phyloP scores from a whole-genome alignment of 2,329 filamentous ascomycete genomes.

The Metarhizium anisopliae region DNA sequence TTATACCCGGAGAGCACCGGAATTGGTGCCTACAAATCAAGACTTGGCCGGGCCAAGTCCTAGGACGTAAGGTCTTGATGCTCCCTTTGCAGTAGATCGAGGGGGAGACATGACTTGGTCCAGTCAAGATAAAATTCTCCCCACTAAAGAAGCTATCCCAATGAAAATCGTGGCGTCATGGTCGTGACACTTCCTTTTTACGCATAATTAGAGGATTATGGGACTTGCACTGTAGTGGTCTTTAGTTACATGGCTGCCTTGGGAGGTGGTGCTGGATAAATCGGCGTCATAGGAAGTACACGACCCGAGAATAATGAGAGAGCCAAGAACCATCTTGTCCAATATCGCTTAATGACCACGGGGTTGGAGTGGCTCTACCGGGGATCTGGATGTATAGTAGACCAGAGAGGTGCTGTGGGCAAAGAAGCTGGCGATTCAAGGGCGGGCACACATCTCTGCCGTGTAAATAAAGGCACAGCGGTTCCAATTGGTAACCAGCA shows the following conservation, averaged over 20 bases:
- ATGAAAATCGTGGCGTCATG: slow-evolving; percentile 12
- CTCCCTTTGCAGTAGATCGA: not conserved
- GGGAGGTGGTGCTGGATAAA: not conserved
- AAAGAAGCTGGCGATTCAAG: too few relatives aligned
- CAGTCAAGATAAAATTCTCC: not conserved
- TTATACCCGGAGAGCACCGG: too few relatives aligned
- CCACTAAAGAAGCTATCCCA: not conserved
- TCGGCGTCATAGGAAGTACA: too few relatives aligned
- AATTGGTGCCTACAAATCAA: too few relatives aligned
- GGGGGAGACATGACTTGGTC: not conserved
- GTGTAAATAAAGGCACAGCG: not conserved
- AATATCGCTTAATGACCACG: not conserved
- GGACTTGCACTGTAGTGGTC: not conserved
- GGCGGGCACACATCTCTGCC: not conserved
- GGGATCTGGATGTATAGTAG: too few relatives aligned
- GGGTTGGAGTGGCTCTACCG: too few relatives aligned
- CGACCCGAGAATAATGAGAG: not conserved
- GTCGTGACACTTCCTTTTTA: slow-evolving; percentile 3
- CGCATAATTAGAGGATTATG: not conserved
- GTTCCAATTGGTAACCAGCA: too few relatives aligned
- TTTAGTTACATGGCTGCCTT: not conserved
- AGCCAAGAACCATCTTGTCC: not conserved
- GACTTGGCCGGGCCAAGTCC: too few relatives aligned
- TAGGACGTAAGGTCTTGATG: not conserved
- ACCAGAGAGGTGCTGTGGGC: too few relatives aligned